Evolutionary conservation across 2,329 filamentous ascomycete genomes (phyloP), one percentile per base, ranked within the genome.

Genomic region (Diaporthe citriasiana): DNA sequence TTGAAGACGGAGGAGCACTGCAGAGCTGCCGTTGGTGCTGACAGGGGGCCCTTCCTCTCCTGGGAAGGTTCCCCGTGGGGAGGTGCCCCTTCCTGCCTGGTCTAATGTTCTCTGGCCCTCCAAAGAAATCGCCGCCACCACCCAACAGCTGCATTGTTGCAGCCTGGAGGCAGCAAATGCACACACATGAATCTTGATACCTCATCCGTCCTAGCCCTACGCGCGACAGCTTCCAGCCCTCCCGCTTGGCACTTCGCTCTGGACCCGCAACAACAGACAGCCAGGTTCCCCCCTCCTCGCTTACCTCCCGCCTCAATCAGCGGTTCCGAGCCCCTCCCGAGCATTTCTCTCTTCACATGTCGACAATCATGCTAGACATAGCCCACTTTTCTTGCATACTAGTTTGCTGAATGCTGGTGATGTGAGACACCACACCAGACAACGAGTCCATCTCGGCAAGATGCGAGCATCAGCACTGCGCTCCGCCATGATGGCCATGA

Each of bases 201-300:
- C 63, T 68, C 63, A 68, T 68, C 63, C 15, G 47, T 53, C 47
- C 33, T 68, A 68, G 63, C 45, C 60, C 30, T 66, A n/a, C n/a
- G 22, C 15, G 22, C 30, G 27, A 51, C 22, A 38, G 4, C 60
- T 5, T 38, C 42, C 30, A 38, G 60, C 42, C 40, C 22, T 47
- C 9, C 27, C 33, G 33, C 7, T 38, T 51, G 30, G 19, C 60
- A n/a, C n/a, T 5, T 35, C 13, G 7, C 25, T 35, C 19, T 35
- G 22, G 27, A 15, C 35, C 22, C 12, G 35, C 60, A 66, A 51
- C 51, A 66, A 51, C 45, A 38, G 30, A 22, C 45, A 17, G 15
- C 38, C 3, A 60, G 6, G 17, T 10, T 25, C 2, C n/a, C 25
- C 57, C 40, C 38, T 42, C 57, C 9, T 42, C 12, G 35, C 56